A percentile compares a stretch with the other conserved stretches of the same genome.
Evolutionary conservation across 257 asterid genomes (phyloP).

Genomic region (Cordia subcordata): DNA sequence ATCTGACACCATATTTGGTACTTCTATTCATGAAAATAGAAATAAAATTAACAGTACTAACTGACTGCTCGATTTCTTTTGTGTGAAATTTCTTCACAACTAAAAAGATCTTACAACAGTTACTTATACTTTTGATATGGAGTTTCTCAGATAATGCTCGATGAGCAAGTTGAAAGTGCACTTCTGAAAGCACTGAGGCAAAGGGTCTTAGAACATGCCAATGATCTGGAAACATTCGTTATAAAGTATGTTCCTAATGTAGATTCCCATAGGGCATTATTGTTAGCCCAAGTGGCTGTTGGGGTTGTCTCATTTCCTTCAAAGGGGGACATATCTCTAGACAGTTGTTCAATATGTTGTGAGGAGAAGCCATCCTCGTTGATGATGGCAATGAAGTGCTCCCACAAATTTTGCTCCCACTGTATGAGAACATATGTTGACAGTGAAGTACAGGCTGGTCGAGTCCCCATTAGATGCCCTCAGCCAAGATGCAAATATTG

Average conservation of each 20-base stretch:
- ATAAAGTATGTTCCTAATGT: conserved; percentile 40
- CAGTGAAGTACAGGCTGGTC: conserved; percentile 50
- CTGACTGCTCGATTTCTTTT: too few relatives aligned
- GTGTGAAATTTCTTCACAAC: not conserved
- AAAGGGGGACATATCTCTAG: conserved; percentile 33
- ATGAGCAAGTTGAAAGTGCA: conserved; percentile 53
- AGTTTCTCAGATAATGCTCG: conserved; percentile 48
- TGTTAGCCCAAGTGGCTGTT: conserved; percentile 77
- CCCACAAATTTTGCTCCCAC: conserved; percentile 84
- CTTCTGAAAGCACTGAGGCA: conserved; percentile 64
- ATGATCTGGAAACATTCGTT: conserved; percentile 49
- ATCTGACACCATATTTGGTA: not conserved
- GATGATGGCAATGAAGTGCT: conserved; percentile 68
- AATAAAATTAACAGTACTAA: too few relatives aligned
- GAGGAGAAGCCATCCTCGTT: conserved; percentile 69
- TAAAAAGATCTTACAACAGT: too few relatives aligned
- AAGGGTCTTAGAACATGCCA: conserved; percentile 63
- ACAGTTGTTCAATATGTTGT: conserved; percentile 76
- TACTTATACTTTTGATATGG: too few relatives aligned
- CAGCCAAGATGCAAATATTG: conserved; percentile 64
- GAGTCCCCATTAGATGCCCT: conserved; percentile 79
- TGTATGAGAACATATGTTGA: conserved; percentile 85
- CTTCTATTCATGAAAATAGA: too few relatives aligned
- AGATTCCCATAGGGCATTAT: conserved; percentile 41
- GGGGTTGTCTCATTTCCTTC: conserved; percentile 60